Conservation (phyloP, 441 rosid genomes). For the Omphalea diandra region DNA sequence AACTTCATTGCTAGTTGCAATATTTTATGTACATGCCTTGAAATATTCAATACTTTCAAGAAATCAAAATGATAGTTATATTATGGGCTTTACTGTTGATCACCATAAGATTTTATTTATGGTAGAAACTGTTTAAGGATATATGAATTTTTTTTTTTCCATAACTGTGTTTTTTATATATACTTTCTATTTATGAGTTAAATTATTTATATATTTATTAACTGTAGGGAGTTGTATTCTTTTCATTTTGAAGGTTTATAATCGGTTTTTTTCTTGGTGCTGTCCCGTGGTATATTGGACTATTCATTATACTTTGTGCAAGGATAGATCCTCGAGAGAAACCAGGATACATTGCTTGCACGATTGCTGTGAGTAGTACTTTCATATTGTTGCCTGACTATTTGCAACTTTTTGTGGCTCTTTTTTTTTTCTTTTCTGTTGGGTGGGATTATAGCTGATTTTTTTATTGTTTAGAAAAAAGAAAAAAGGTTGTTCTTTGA, state of each 20-base stretch:
- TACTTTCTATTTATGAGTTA: background rate
- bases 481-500: background rate
- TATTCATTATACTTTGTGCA: conserved; percentile 52
- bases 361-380: conserved; percentile 71
- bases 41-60: too few relatives aligned
- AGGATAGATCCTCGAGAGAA: conserved; percentile 74
- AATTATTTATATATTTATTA: conserved; percentile 9
- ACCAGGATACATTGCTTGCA: conserved; percentile 81
- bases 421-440: background rate
- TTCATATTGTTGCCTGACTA: conserved; percentile 1
- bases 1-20: background rate
- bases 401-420: background rate
- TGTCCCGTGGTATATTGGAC: conserved; percentile 93
- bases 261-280: conserved; percentile 78
- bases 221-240: conserved; percentile 1
- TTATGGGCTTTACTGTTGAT: background rate
- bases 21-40: background rate
- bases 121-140: background rate
- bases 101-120: background rate
- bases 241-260: conserved; percentile 64
- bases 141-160: background rate
- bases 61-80: too few relatives aligned
- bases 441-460: background rate
- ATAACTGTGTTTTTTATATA: background rate
- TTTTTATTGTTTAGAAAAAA: background rate